Base-by-base conservation (phyloP, 441 rosid genomes). In the Erysimum cheiri region DNA sequence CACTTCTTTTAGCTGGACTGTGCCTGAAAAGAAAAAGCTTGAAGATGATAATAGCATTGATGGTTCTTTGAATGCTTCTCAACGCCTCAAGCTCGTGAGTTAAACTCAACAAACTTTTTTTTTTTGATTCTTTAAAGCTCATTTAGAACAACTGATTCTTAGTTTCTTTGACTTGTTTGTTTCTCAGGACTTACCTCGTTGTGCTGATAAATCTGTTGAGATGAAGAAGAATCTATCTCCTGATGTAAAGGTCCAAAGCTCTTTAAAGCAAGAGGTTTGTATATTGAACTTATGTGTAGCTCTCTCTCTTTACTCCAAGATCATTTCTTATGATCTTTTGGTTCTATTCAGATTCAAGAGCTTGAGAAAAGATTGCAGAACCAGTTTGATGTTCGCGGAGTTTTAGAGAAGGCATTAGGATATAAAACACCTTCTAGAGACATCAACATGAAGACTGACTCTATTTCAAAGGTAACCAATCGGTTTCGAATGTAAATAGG, bases 281-380 rank as follows among this genome's bases (percentile, higher is more conserved):
- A 15, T 33, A 40, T 37, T 57, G 12, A 33, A 61, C 59, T 28
- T 55, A 9, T 60, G 3, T 49, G 41, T 73, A 29, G 54, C 60
- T 41, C 29, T 24, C 58, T 58, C 15, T 29, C 4, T 37, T 17
- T 43, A 22, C 39, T 36, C n/a, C 49, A 48, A 33, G 36, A 46
- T 28, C 43, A 8, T 26, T 39, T 56, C 14, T 13, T 28, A 57
- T 19, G n/a, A 14, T 26, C 17, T 33, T 33, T 39, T 66, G 73
- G 43, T 58, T 31, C 6, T 26, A 24, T 82, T 82, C 76, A 95
- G 99, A 95, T 95, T 79, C 78, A 77, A 47, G 94, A 86, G 77
- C 98, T 95, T 50, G 98, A 95, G 83, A 89, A 85, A 76, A 87
- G 92, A 78, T 74, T 92, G 74, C 95, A 89, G 70, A 85, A 83